phyloP scores from a whole-genome alignment of 2,329 filamentous ascomycete species.

The Nemania diffusa region DNA sequence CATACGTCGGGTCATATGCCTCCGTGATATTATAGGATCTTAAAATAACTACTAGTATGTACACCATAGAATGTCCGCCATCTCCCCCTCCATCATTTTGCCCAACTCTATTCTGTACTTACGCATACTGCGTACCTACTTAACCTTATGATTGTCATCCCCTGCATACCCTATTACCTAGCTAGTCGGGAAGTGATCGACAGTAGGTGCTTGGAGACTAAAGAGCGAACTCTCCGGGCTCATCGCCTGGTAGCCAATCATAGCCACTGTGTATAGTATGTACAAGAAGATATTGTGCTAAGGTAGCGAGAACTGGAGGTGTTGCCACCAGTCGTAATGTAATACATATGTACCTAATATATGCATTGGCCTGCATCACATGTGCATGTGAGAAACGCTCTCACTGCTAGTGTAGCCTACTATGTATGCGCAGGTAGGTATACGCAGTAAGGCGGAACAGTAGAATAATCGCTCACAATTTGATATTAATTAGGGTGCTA shows the following conservation, averaged over 20 bases:
- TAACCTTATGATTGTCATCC: background rate
- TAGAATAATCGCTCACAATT: slow-evolving; percentile 17
- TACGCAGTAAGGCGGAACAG: background rate
- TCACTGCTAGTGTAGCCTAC: background rate
- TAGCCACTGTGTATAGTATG: background rate
- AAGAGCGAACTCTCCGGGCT: background rate
- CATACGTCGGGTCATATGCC: slow-evolving; percentile 3
- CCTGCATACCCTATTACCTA: background rate
- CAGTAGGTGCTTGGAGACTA: background rate
- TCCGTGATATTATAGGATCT: slow-evolving; percentile 18
- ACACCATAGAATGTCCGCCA: background rate
- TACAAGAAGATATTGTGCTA: no score
- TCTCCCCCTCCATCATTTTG: no score
- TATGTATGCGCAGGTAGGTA: no score
- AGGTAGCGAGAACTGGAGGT: no score
- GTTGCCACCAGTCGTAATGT: no score
- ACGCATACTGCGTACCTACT: background rate
- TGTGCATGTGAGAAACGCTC: slow-evolving; percentile 7
- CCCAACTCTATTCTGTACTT: background rate
- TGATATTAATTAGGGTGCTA: background rate
- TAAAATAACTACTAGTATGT: background rate
- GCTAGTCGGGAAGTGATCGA: slow-evolving; percentile 17
- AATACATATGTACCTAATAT: background rate
- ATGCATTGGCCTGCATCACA: slow-evolving; percentile 1
- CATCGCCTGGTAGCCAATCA: background rate